These are phyloP conservation scores for Litchi chinensis DNA, from an alignment of 345 rosid genomes.

Conservation along the genomic window DNA sequence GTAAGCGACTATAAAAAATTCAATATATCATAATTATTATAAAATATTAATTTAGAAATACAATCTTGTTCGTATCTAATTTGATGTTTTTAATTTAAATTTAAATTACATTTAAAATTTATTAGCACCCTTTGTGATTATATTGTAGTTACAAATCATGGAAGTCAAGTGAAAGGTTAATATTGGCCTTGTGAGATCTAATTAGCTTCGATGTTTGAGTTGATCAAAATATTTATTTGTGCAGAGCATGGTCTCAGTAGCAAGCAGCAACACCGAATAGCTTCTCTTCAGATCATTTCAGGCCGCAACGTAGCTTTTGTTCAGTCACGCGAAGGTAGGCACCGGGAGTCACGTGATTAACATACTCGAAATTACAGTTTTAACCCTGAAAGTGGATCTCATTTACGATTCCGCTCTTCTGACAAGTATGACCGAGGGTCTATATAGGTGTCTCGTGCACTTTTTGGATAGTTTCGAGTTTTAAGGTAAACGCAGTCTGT, in stretches of 20 bases:
- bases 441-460: neutral
- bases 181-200: too few relatives aligned
- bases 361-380: neutral
- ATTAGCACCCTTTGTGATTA: too few relatives aligned
- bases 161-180: too few relatives aligned
- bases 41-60: too few relatives aligned
- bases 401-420: neutral
- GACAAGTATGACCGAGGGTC: neutral
- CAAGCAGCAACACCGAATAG: neutral
- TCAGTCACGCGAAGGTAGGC: neutral
- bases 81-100: too few relatives aligned
- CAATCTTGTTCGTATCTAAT: neutral
- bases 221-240: too few relatives aligned
- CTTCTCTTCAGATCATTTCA: neutral
- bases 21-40: too few relatives aligned
- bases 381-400: neutral
- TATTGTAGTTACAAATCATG: too few relatives aligned
- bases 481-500: neutral
- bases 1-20: too few relatives aligned
- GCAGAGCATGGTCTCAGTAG: neutral
- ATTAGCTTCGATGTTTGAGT: too few relatives aligned
- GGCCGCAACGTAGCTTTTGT: neutral
- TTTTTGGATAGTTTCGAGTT: neutral
- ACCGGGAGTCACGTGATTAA: neutral
- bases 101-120: too few relatives aligned